Percentiles rank a stretch among this genome's conserved stretches.
Evolutionary conservation across 768 basidiomycete species (phyloP).

Genomic region (Termitomyces sp.): DNA sequence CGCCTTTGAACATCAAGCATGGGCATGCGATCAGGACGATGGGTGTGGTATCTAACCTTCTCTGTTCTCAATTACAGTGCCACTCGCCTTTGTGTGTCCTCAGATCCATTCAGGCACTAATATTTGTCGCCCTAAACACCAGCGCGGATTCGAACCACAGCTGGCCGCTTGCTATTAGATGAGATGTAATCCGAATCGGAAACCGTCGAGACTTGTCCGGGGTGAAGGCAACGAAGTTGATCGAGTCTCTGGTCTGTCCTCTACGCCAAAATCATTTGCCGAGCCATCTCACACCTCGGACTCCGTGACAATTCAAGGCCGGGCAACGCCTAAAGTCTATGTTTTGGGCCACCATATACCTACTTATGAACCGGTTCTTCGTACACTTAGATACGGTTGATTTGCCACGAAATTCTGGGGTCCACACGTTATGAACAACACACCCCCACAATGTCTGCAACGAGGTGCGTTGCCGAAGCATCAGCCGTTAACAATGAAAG

Average conservation of each 20-base stretch:
- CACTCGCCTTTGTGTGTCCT: constrained; percentile 4
- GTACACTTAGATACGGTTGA: constrained; percentile 2
- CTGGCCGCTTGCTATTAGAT: background rate
- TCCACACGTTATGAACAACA: constrained; percentile 6
- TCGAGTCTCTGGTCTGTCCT: background rate
- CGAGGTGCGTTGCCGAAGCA: constrained; percentile 3
- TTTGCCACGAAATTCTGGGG: constrained; percentile 10
- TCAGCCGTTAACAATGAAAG: constrained; percentile 5
- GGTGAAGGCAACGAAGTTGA: background rate
- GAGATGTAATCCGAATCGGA: constrained; percentile 2
- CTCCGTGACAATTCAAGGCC: constrained; percentile 4
- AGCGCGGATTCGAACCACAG: background rate
- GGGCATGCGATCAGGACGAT: constrained; percentile 2
- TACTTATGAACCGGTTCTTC: constrained; percentile 4
- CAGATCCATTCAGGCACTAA: constrained; percentile 3
- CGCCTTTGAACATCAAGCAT: background rate
- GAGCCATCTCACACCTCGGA: constrained; percentile 11
- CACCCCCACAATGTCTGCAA: background rate
- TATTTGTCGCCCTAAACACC: background rate
- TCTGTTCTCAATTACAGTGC: constrained; percentile 6
- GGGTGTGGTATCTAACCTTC: background rate
- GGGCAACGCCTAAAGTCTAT: constrained; percentile 17
- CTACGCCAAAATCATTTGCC: constrained; percentile 2
- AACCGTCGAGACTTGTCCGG: background rate
- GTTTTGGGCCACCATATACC: constrained; percentile 1